Base-by-base conservation (phyloP, 2,329 filamentous ascomycete species). In the Diaporthe capsici region DNA sequence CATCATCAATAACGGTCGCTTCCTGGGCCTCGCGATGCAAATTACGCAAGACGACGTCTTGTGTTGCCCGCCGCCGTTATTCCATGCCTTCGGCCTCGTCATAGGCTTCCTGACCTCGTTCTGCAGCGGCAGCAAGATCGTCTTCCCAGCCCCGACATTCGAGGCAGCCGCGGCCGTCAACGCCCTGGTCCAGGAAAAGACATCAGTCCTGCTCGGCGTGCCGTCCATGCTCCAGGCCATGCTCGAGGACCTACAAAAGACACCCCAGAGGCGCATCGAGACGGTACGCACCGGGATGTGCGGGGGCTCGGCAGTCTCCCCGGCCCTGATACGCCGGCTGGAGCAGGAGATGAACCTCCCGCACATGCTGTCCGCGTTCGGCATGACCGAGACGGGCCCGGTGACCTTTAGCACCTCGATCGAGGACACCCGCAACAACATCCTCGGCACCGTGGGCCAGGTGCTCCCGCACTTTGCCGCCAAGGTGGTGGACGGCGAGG, bases 61-160 rank as follows among this genome's bases (percentile, higher is more conserved):
- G 5, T 92, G 90, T 80, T 93, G 91, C 78, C 90, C 91, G 15
- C 91, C 91, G 2, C 91, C 91, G 0, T 84, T 93, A 4, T 93
- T 93, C 82, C 91, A 93, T 80, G 94, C 92, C 82, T 94, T 94
- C 78, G 93, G 93, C n/a, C 90, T 90, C 74, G 92, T 94, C 34
- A 84, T 94, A 2, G 93, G 93, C 12, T 93, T 93, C 79, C 92
- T 94, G 87, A 91, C 92, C 0, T 92, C 91, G 1, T 90, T 91
- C 4, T 63, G 61, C 61, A 10, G 20, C 42, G 61, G 61, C 2
- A 65, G 13, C 42, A 65, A 65, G 61, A 31, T 65, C 5, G 4
- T 65, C 0, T 65, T 65, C 9, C 61, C 61, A 34, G 42, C 61
- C 17, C 42, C 25, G 5, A 65, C 61, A n/a, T 65, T 65, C n/a